A percentile compares a stretch with the other conserved stretches of the same genome.
phyloP scores from a whole-genome alignment of 805 yeast genomes.

The Peterozyma toletana region DNA sequence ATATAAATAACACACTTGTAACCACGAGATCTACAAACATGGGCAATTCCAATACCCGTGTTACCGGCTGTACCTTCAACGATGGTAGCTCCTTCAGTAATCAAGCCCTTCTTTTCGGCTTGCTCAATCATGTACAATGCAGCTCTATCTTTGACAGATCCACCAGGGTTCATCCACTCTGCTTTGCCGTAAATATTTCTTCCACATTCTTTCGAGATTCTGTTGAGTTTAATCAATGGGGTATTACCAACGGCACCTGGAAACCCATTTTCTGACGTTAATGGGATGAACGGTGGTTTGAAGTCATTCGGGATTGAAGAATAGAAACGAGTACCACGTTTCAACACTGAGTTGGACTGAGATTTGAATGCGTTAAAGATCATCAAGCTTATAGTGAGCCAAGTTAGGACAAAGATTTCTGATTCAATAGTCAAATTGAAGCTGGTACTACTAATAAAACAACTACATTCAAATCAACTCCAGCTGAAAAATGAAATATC shows the following conservation, averaged over 20 bases:
- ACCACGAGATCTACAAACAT: constrained; percentile 73
- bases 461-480: too few relatives aligned
- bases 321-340: neutral
- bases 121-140: constrained; percentile 71
- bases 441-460: too few relatives aligned
- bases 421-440: too few relatives aligned
- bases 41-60: constrained; percentile 91
- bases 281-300: constrained; percentile 47
- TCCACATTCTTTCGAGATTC: constrained; percentile 50
- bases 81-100: constrained; percentile 75
- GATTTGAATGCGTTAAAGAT: neutral
- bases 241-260: constrained; percentile 91
- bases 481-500: too few relatives aligned
- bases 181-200: constrained; percentile 84
- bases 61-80: constrained; percentile 95
- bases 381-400: too few relatives aligned
- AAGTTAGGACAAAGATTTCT: too few relatives aligned
- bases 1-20: constrained; percentile 81
- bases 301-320: neutral
- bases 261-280: constrained; percentile 60
- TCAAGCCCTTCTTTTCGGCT: constrained; percentile 62
- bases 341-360: neutral
- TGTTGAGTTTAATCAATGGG: constrained; percentile 62
- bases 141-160: constrained; percentile 87
- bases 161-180: constrained; percentile 91